Evolutionary conservation across 495 filamentous ascomycete species (phyloP).

Genomic region (Lentithecium fluviatile): DNA sequence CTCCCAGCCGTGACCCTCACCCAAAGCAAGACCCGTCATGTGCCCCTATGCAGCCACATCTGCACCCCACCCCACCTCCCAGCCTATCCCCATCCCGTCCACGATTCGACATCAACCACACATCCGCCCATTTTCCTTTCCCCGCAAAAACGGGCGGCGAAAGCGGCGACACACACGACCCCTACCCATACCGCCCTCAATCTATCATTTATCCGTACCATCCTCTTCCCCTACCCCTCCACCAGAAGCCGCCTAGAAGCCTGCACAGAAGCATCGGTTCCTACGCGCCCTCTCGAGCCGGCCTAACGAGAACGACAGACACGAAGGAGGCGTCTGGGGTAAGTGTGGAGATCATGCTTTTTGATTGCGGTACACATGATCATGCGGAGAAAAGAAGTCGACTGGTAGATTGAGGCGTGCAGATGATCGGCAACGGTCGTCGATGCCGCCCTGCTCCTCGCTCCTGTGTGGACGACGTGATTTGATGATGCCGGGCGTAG

Average conservation of each 20-base stretch:
- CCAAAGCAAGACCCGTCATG: background rate
- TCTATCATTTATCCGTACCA: background rate
- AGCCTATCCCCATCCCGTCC: background rate
- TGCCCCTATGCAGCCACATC: background rate
- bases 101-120: background rate
- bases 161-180: background rate
- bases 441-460: no score
- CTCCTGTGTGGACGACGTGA: no score
- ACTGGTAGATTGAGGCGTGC: background rate
- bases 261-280: constrained; percentile 13
- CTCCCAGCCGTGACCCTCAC: background rate
- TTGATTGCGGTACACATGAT: no score
- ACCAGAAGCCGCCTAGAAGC: constrained; percentile 3
- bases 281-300: background rate
- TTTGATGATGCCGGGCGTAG: background rate
- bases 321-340: background rate
- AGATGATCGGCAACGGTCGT: background rate
- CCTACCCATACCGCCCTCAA: background rate
- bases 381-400: no score
- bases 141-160: background rate
- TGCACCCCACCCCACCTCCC: background rate
- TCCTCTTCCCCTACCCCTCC: background rate
- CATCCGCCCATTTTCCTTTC: background rate
- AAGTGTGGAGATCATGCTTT: constrained; percentile 4
- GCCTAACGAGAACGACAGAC: background rate